Percentiles rank a stretch among this genome's conserved stretches.
Conservation (phyloP, 352 stramenopile species). For the Elongisporangium anandrum region DNA sequence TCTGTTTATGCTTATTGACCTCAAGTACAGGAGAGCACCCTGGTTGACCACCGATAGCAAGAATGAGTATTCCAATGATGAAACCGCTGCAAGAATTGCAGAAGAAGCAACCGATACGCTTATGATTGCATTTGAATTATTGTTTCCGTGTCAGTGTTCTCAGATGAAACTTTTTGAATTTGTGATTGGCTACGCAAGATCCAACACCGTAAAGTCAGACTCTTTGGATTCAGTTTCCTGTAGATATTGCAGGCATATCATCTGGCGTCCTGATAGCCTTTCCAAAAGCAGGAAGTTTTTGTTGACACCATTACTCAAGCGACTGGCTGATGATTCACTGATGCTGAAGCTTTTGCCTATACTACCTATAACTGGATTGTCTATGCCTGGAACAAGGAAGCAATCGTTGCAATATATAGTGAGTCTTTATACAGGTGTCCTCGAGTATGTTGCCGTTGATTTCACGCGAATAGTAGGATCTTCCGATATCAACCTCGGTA, state of each 20-base stretch:
- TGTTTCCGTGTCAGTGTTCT: slow-evolving; percentile 78
- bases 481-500: background rate
- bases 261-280: slow-evolving; percentile 16
- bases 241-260: slow-evolving; percentile 13
- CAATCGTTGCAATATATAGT: background rate
- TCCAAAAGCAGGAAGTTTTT: slow-evolving; percentile 31
- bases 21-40: slow-evolving; percentile 14
- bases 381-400: slow-evolving; percentile 7
- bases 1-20: slow-evolving; percentile 28
- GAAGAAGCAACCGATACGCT: slow-evolving; percentile 52
- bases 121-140: slow-evolving; percentile 83
- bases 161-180: slow-evolving; percentile 59
- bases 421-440: slow-evolving; percentile 13
- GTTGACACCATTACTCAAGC: slow-evolving; percentile 48
- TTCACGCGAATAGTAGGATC: slow-evolving; percentile 4
- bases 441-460: slow-evolving; percentile 11
- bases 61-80: background rate
- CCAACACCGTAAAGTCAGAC: background rate
- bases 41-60: background rate
- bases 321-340: slow-evolving; percentile 62
- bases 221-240: slow-evolving; percentile 6
- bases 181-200: slow-evolving; percentile 11
- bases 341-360: slow-evolving; percentile 35
- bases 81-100: slow-evolving; percentile 2
- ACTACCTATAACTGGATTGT: slow-evolving; percentile 2